Evolutionary conservation across 1,139 yeast species (phyloP), one percentile per base, ranked within the genome.

Genomic region (Blastobotrys serpentis): DNA sequence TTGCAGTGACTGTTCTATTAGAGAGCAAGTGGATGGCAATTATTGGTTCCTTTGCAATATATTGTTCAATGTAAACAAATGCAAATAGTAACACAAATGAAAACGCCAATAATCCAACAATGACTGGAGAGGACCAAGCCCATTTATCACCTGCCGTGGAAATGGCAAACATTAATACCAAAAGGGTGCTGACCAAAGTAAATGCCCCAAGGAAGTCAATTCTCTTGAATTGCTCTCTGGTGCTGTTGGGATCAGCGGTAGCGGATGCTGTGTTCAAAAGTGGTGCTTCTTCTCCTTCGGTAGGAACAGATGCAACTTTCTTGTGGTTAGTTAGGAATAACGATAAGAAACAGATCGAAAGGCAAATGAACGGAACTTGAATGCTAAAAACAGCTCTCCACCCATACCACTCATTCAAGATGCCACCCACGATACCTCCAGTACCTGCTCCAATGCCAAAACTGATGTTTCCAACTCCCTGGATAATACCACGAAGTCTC

Each of bases 171-270:
- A 87, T 74, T 54, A 76, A 68, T 32, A 74, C 60, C 18, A 75
- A 56, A 56, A 87, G 71, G 8, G 84, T 69, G 11, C 71, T 52
- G 41, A 86, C 84, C 61, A 86, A 70, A 19, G 79, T 68, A 21
- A 76, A 62, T 1, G 90, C 79, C 2, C 97, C 97, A 43, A 71
- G 65, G 68, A 87, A 79, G 63, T 89, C 97, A 34, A 89, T 78
- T 47, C 86, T 58, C 2, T 19, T 18, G 14, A 50, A 21, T 21
- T 44, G 37, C 14, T 41, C 32, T 19, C 25, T 36, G n/a, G n/a
- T n/a, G 23, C 25, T 36, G 25, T 14, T 33, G 13, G 17, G 5
- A 6, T 5, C 8, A 23, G 26, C 26, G 8, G 26, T 6, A 6
- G 26, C 40, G 5, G 4, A n/a, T 11, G 40, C 13, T 6, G 14